These are phyloP conservation scores for Kregervanrija pseudodelftensis DNA, from an alignment of 805 yeast genomes.

Conservation along the genomic window DNA sequence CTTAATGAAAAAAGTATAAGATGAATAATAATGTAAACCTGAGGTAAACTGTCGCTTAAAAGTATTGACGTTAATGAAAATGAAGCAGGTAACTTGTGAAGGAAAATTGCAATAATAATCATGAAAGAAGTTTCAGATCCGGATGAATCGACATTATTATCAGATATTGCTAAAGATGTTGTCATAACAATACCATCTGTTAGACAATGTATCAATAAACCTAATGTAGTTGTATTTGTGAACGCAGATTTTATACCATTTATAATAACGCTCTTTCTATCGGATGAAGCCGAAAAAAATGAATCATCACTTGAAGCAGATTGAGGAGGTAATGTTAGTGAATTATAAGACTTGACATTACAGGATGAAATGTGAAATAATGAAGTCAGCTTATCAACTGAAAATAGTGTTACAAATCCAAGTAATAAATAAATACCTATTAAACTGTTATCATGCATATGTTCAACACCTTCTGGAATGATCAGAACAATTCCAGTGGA, in stretches of 20 bases:
- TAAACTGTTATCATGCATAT: slow-evolving; percentile 17
- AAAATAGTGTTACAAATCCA: slow-evolving; percentile 50
- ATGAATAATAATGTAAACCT: slow-evolving; percentile 35
- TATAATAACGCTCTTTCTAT: too few relatives aligned
- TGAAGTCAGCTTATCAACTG: slow-evolving; percentile 33
- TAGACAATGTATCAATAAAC: slow-evolving; percentile 57
- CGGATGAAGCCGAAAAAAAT: too few relatives aligned
- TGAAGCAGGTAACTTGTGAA: slow-evolving; percentile 72
- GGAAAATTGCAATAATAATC: slow-evolving; percentile 52
- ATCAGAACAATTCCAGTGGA: slow-evolving; percentile 54
- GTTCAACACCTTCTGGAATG: slow-evolving; percentile 52
- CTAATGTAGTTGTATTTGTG: slow-evolving; percentile 45
- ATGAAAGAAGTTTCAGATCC: slow-evolving; percentile 20
- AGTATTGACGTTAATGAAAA: slow-evolving; percentile 58
- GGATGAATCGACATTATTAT: slow-evolving; percentile 21
- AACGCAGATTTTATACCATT: slow-evolving; percentile 24
- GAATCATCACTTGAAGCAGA: too few relatives aligned
- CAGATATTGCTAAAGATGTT: slow-evolving; percentile 29
- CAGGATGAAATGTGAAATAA: not conserved
- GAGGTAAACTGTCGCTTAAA: slow-evolving; percentile 28
- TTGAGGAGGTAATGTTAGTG: too few relatives aligned
- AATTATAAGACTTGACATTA: too few relatives aligned
- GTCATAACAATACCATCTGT: slow-evolving; percentile 75
- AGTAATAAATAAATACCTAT: slow-evolving; percentile 43
- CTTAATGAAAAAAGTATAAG: slow-evolving; percentile 45